Evolutionary conservation across 1,139 yeast species (phyloP).

Genomic region (Dujonia santamariae): DNA sequence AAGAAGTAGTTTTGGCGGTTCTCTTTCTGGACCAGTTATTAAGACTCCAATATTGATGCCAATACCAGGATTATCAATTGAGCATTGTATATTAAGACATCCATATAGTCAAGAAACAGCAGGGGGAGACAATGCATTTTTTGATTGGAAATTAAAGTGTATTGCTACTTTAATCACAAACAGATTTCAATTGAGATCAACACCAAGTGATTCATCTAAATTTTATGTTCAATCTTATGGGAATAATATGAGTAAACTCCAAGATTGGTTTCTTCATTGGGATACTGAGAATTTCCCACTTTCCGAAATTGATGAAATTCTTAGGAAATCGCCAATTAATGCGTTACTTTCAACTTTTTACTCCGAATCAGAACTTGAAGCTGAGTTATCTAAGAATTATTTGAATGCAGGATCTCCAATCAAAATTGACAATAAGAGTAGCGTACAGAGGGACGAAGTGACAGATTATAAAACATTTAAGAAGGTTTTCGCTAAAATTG

Average conservation of each 20-base stretch:
- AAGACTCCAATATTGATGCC: constrained; percentile 39
- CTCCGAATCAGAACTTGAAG: constrained; percentile 8
- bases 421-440: not conserved
- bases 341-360: constrained; percentile 18
- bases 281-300: constrained; percentile 16
- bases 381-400: constrained; percentile 1
- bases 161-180: constrained; percentile 32
- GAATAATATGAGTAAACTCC: constrained; percentile 20
- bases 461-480: constrained; percentile 37
- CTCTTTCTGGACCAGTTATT: constrained; percentile 6
- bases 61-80: constrained; percentile 34
- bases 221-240: constrained; percentile 29
- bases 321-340: constrained; percentile 8
- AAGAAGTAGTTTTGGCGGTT: constrained; percentile 13
- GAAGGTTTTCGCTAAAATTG: constrained; percentile 35
- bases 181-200: constrained; percentile 19
- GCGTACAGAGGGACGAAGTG: not conserved
- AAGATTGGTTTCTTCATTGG: constrained; percentile 27
- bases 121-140: constrained; percentile 16
- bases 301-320: constrained; percentile 7
- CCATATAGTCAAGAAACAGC: constrained; percentile 11
- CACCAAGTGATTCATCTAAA: no score
- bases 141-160: constrained; percentile 32
- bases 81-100: constrained; percentile 27
- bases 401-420: constrained; percentile 3